Evolutionary conservation across 1,284 basidiomycete species (phyloP).

Genomic region (Lentinus polychrous): DNA sequence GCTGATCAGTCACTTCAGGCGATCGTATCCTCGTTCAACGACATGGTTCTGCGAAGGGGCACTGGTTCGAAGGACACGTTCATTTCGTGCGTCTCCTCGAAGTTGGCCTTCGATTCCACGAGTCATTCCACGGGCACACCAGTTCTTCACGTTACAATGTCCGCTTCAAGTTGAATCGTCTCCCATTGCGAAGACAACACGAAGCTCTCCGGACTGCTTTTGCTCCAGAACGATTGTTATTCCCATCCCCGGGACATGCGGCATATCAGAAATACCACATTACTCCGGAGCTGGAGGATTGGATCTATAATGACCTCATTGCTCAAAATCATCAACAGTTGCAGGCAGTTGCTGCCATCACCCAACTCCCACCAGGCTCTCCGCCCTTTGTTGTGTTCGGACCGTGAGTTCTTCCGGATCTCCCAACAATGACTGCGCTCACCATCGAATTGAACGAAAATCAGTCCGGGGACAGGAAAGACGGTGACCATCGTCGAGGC

Average conservation of each 20-base stretch:
- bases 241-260: slow-evolving; percentile 31
- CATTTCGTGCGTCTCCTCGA: slow-evolving; percentile 42
- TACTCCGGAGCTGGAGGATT: slow-evolving; percentile 13
- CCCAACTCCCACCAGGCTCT: slow-evolving; percentile 35
- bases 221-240: slow-evolving; percentile 31
- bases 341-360: slow-evolving; percentile 46
- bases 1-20: slow-evolving; percentile 26
- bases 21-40: slow-evolving; percentile 49
- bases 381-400: slow-evolving; percentile 59
- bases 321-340: slow-evolving; percentile 43
- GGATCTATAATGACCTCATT: slow-evolving; percentile 37
- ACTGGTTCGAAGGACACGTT: slow-evolving; percentile 54
- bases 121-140: slow-evolving; percentile 30
- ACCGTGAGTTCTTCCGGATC: slow-evolving; percentile 39
- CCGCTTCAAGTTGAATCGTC: slow-evolving; percentile 50
- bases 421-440: not conserved
- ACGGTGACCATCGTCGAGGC: slow-evolving; percentile 63
- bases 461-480: slow-evolving; percentile 64
- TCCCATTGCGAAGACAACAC: slow-evolving; percentile 47
- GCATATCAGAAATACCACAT: slow-evolving; percentile 9
- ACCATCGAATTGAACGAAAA: not conserved
- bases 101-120: slow-evolving; percentile 47
- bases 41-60: slow-evolving; percentile 26
- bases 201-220: slow-evolving; percentile 44
- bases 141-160: slow-evolving; percentile 23